Conservation (phyloP, 805 yeast genomes). For the Debaryomyces castellii region DNA sequence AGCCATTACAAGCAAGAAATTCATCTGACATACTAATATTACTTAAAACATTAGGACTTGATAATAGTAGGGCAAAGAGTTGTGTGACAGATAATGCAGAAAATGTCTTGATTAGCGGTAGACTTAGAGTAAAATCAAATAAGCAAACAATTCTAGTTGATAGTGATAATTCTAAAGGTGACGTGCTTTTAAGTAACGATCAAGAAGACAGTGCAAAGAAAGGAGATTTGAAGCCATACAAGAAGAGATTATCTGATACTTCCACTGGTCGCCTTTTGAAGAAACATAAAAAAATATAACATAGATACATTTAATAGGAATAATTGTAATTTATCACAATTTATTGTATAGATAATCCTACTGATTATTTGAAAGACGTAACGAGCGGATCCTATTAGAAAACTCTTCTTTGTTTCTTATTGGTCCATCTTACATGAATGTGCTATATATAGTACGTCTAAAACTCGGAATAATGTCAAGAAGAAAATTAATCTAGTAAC, state of each 20-base stretch:
- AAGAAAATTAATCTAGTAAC: too few relatives aligned
- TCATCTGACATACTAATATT: conserved; percentile 68
- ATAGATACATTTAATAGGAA: too few relatives aligned
- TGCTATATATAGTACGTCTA: too few relatives aligned
- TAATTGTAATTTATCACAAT: too few relatives aligned
- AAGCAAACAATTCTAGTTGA: conserved; percentile 72
- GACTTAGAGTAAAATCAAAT: conserved; percentile 68
- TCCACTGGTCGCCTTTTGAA: conserved; percentile 25
- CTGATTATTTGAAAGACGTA: too few relatives aligned
- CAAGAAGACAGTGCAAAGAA: conserved; percentile 14
- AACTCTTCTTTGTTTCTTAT: too few relatives aligned
- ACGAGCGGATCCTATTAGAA: too few relatives aligned
- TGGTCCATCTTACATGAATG: too few relatives aligned
- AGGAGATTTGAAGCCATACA: conserved; percentile 17
- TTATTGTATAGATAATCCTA: too few relatives aligned
- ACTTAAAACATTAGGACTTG: conserved; percentile 68
- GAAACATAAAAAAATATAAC: conserved; percentile 6
- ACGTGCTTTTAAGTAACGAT: conserved; percentile 26
- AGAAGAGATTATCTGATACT: conserved; percentile 20
- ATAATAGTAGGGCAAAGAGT: conserved; percentile 56
- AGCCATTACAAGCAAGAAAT: conserved; percentile 59
- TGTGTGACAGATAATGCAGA: conserved; percentile 62
- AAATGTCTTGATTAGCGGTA: conserved; percentile 67
- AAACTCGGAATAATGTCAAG: too few relatives aligned
- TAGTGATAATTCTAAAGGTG: conserved; percentile 27